Evolutionary conservation across 2,329 filamentous ascomycete genomes (phyloP), one percentile per base, ranked within the genome.

Genomic region (Cercospora zeina): DNA sequence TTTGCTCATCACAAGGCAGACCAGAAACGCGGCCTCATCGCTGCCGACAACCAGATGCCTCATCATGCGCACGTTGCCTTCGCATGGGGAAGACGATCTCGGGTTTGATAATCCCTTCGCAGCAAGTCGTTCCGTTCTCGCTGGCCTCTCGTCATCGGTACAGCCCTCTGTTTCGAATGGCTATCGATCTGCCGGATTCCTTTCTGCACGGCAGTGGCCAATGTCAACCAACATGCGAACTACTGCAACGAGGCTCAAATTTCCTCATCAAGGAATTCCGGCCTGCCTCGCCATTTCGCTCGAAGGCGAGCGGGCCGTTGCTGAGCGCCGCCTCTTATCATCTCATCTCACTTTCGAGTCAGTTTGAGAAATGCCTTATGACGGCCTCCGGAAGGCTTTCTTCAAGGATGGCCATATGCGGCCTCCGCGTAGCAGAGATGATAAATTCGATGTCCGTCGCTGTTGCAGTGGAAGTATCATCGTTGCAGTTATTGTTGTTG

Each of bases 171-270:
- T 42, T 56, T 56, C 36, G 5, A 42, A 42, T 56, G 54, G 54
- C 34, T 49, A 1, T 27, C 54, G 3, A 14, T 6, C 36, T 56
- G 34, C n/a, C 54, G 54, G 36, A 45, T n/a, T 39, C 14, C 53
- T 36, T 39, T 27, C 53, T 33, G 53, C 27, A 6, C 42, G 42
- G 42, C 36, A n/a, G 33, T 56, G 54, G 14, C 42, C 11, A 56
- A 30, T 56, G 54, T 56, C 54, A 45, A 56, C 54, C 54, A 31
- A 5, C n/a, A 45, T 31, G 42, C 42, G 42, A 49, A 49, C 42
- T 49, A 6, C 42, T 49, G 42, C 42, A 24, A 49, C 19, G 11
- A 13, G 21, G 42, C 21, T 27, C 21, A 21, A 19, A 30, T 10
- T 27, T 9, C 21, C 21, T 6, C 21, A 27, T 27, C 21, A 9